Base-by-base conservation (phyloP, 768 basidiomycete species). In the Lactarius sanguifluus region DNA sequence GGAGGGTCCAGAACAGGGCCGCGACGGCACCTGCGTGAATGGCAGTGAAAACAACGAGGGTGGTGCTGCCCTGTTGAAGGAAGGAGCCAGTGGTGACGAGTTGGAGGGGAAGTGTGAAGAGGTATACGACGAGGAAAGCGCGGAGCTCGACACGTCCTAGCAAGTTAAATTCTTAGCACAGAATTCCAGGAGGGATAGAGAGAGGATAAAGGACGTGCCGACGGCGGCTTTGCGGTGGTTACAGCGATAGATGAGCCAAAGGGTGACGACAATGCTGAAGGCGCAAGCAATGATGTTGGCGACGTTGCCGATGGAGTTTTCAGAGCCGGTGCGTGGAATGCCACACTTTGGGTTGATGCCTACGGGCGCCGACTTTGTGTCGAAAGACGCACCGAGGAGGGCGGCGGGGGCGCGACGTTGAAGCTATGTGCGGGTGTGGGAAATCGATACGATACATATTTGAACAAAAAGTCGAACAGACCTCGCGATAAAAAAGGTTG, bases 401-500 rank as follows among this genome's bases (percentile, higher is more conserved):
- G 76, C 64, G 56, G 74, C 6, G 1, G 71, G 67, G 50, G 79
- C 70, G 66, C 75, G 70, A 62, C 74, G 69, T 69, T 74, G 73
- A 56, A 79, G 75, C 72, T 78, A 65, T 68, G 66, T 58, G 52
- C 41, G 36, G 23, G 54, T 25, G 43, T 5, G 28, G 30, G n/a
- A 47, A 18, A 68, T 34, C 60, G 28, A 36, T 41, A 20, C 66
- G 36, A 38, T 12, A 38, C 36, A 12, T 13, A 13, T 38, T 38
- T 38, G 36, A 38, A 65, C 66, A 30, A 62, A 64, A 40, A 9
- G 65, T 65, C 32, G 71, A 60, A 73, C 79, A 70, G 25, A 94
- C 88, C 81, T 96, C 94, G 66, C 85, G 85, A 79, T 94, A 94
- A 79, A 96, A 96, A 71, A 97, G 87, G 75, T 97, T 97, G 79